Evolutionary conservation across 495 filamentous ascomycete genomes (phyloP), one percentile per base, ranked within the genome.

Genomic region (Penicillium simplicissimum): DNA sequence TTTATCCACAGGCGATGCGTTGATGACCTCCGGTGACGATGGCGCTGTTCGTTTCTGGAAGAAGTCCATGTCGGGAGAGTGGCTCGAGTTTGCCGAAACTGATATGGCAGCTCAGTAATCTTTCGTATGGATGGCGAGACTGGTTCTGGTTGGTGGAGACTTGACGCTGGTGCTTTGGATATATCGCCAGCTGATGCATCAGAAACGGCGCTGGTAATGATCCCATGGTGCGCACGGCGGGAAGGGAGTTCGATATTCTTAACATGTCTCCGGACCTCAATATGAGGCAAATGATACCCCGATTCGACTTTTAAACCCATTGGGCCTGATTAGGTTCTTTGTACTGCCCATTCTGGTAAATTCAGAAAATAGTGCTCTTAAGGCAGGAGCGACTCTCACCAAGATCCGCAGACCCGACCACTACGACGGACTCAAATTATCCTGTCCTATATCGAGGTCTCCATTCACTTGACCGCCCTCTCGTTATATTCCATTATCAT

Each of bases 31-130:
- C 4, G 81, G 82, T 1, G 80, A 82, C 45, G 77, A 81, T 62
- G 80, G 81, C 4, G 68, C 68, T 35, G 76, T 81, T 33, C 78
- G 81, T 37, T 77, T 84, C 52, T 84, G 82, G 82, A 84, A 81
- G 58, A 78, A 78, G 57, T 74, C 72, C 21, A 42, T 82, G 36
- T 73, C 74, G 19, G 80, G 79, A 17, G 74, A 80, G 58, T 84
- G 78, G 77, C 69, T 82, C 19, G 81, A 82, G 56, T 84, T 76
- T 63, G 81, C 81, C 7, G 80, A 82, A 60, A 77, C 77, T 2
- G 75, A 80, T 36, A 71, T 81, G 75, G 68, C 70, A 25, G 68
- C 74, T 38, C 67, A 74, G 61, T 76, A 59, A 73, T 17, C n/a
- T 36, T 19, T 36, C 33, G 17, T 15, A 13, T 6, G 31, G 51